These are phyloP conservation scores for Eucalyptus albens DNA, from an alignment of 345 rosid species.

Conservation along the genomic window DNA sequence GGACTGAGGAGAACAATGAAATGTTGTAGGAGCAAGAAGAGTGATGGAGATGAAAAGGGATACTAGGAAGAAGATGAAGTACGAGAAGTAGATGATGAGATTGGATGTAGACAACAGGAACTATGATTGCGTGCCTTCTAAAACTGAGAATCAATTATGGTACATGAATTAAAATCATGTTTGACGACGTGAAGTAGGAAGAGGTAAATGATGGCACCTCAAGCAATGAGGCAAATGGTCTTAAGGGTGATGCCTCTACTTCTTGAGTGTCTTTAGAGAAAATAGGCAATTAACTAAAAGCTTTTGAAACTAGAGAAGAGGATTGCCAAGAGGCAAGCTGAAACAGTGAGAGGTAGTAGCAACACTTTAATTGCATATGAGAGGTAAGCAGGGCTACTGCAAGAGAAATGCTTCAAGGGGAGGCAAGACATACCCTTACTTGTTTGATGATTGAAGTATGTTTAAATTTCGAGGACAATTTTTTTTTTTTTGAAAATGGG, in stretches of 20 bases:
- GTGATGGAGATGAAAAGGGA: too few species aligned
- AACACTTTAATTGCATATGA: neutral
- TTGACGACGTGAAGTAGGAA: constrained; percentile 51
- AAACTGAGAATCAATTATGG: constrained; percentile 80
- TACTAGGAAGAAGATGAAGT: too few species aligned
- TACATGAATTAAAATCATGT: constrained; percentile 61
- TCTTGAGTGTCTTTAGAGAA: constrained; percentile 7
- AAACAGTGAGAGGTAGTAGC: neutral
- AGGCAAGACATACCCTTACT: too few species aligned
- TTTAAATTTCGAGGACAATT: too few species aligned
- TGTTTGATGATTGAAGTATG: too few species aligned
- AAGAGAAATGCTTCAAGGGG: neutral
- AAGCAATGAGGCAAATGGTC: constrained; percentile 81
- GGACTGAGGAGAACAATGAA: too few species aligned
- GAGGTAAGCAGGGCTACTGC: neutral
- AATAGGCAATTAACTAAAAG: neutral
- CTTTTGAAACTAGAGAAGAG: neutral
- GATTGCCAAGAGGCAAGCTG: neutral
- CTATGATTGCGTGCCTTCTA: constrained; percentile 92
- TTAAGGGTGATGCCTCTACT: constrained; percentile 19
- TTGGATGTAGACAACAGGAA: constrained; percentile 46
- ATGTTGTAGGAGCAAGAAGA: too few species aligned
- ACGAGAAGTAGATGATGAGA: too few species aligned
- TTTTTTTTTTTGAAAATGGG: too few species aligned
- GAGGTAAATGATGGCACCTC: constrained; percentile 65